Evolutionary conservation across 108 stramenopile species (phyloP).

Genomic region (Pinguiococcus pyrenoidosus): DNA sequence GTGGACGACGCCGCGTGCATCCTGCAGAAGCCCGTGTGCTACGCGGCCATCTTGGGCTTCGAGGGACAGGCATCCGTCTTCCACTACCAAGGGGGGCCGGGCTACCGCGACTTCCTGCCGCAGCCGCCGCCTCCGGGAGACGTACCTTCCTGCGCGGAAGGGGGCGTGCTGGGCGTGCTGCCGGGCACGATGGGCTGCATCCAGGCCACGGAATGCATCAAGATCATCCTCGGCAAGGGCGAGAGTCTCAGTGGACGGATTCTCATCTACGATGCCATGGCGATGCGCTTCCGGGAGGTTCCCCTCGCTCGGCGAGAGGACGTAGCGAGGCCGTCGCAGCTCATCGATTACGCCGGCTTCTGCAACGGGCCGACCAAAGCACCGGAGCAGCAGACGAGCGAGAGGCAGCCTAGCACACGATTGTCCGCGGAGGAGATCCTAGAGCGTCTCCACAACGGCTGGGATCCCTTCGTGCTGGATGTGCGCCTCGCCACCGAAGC

Average conservation of each 20-base stretch:
- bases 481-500: constrained; percentile 73
- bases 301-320: constrained; percentile 33
- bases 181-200: constrained; percentile 86
- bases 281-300: constrained; percentile 59
- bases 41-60: constrained; percentile 78
- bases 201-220: constrained; percentile 77
- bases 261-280: constrained; percentile 63
- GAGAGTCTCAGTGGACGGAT: constrained; percentile 48
- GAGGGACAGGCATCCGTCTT: constrained; percentile 80
- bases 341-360: constrained; percentile 73
- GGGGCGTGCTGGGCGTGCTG: constrained; percentile 79
- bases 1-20: constrained; percentile 83
- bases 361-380: constrained; percentile 54
- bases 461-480: constrained; percentile 80
- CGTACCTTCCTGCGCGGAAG: constrained; percentile 84
- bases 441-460: constrained; percentile 54
- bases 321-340: constrained; percentile 37
- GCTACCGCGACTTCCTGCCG: constrained; percentile 75
- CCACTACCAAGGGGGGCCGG: constrained; percentile 54
- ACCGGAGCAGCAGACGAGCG: not conserved
- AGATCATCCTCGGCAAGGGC: constrained; percentile 49
- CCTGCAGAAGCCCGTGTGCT: constrained; percentile 59
- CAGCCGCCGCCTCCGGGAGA: constrained; percentile 71
- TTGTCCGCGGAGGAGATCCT: constrained; percentile 54
- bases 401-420: constrained; percentile 1